A percentile compares a stretch with the other conserved stretches of the same genome.
These are phyloP conservation scores for Diaporthe sp. DNA, from an alignment of 2,329 filamentous ascomycete species.

Conservation along the genomic window DNA sequence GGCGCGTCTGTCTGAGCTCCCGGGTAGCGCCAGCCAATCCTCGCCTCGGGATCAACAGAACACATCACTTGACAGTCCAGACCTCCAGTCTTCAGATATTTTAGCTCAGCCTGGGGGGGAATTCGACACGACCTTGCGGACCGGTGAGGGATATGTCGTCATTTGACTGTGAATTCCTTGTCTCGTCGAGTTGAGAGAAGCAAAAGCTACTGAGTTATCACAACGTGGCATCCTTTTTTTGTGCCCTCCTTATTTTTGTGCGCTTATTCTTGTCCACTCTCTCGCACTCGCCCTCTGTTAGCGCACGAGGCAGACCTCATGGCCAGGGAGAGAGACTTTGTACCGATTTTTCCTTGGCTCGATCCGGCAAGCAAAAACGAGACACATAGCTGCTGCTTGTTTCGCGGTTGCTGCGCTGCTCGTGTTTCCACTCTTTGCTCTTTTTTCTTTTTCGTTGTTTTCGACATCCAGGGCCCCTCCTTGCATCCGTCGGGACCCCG, in stretches of 20 bases:
- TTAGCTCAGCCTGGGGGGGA: not conserved
- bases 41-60: slow-evolving; percentile 8
- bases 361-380: slow-evolving; percentile 29
- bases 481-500: slow-evolving; percentile 18
- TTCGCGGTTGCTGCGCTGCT: not conserved
- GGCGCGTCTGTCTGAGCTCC: slow-evolving; percentile 14
- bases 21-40: slow-evolving; percentile 9
- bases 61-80: slow-evolving; percentile 3
- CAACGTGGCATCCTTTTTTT: slow-evolving; percentile 10
- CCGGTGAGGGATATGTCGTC: slow-evolving; percentile 26
- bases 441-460: not conserved
- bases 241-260: not conserved
- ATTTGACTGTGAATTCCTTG: slow-evolving; percentile 9
- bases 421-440: not conserved
- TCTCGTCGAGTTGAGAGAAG: not conserved
- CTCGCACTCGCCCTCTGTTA: not conserved
- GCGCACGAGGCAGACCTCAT: not conserved
- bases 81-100: slow-evolving; percentile 6
- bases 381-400: slow-evolving; percentile 7
- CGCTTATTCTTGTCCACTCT: not conserved
- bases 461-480: slow-evolving; percentile 2
- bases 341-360: not conserved
- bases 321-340: not conserved
- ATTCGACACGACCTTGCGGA: not conserved
- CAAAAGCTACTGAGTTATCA: slow-evolving; percentile 11